phyloP scores from a whole-genome alignment of 1,284 basidiomycete genomes.

The Neotropicomus parvogracilis region DNA sequence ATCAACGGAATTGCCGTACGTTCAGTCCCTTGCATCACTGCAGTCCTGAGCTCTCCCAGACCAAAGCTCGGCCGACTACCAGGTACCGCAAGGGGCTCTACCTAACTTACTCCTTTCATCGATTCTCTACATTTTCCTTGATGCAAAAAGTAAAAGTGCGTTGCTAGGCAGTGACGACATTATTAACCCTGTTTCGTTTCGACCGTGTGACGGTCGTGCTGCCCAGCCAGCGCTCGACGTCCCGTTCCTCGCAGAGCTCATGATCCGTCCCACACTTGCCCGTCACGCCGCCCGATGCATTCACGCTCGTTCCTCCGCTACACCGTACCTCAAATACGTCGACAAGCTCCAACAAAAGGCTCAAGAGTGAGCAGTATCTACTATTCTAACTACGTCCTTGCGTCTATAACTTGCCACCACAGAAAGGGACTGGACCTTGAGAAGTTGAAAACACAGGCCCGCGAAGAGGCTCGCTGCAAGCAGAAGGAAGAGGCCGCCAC shows the following conservation, averaged over 20 bases:
- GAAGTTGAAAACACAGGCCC: conserved; percentile 38
- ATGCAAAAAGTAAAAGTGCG: no score
- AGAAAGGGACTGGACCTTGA: conserved; percentile 45
- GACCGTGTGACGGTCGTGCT: no score
- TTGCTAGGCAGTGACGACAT: background rate
- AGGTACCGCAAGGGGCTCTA: no score
- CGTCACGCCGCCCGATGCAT: conserved; percentile 13
- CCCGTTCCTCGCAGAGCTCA: background rate
- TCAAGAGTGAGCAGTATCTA: conserved; percentile 39
- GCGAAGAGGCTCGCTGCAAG: conserved; percentile 35
- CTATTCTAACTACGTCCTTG: conserved; percentile 16
- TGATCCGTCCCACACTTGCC: conserved; percentile 2
- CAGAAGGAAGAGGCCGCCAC: conserved; percentile 26
- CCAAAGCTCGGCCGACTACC: background rate
- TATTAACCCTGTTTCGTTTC: no score
- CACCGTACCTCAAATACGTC: conserved; percentile 40
- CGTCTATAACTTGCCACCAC: background rate
- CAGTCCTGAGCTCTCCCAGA: background rate
- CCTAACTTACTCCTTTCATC: background rate
- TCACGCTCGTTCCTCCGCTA: conserved; percentile 7
- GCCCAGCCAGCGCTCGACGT: no score
- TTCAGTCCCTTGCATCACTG: background rate
- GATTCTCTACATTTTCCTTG: background rate
- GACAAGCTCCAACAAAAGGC: conserved; percentile 45
- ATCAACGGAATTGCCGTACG: background rate